Percentiles rank a stretch among this genome's conserved stretches.
Conservation (phyloP, 306 rosid species). For the Rosa multiflora region DNA sequence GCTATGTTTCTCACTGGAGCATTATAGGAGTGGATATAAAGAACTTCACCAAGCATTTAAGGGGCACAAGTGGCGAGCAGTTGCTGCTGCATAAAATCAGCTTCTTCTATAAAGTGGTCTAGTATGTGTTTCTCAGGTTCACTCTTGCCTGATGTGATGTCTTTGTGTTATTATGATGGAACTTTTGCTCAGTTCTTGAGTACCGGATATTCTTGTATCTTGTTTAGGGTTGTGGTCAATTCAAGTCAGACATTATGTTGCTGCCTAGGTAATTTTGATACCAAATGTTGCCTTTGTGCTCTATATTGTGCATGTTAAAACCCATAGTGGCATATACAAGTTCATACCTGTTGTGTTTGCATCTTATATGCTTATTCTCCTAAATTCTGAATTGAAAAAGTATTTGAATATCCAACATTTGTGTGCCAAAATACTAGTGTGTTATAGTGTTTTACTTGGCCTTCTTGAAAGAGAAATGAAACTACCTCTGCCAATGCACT, state of each 20-base stretch:
- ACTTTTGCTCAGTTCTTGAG: background rate
- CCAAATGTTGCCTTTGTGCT: background rate
- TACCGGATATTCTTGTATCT: background rate
- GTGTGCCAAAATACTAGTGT: background rate
- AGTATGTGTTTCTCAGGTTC: constrained; percentile 9
- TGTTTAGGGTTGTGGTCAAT: background rate
- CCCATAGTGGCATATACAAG: background rate
- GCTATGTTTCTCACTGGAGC: constrained; percentile 72
- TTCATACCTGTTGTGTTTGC: background rate
- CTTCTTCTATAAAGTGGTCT: background rate
- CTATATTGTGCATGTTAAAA: constrained; percentile 2
- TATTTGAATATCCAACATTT: background rate
- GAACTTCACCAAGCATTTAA: constrained; percentile 59
- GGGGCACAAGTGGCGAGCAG: constrained; percentile 44
- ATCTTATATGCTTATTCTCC: background rate
- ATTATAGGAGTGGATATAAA: constrained; percentile 65
- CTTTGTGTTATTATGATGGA: background rate
- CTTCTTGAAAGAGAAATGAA: background rate
- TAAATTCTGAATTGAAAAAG: background rate
- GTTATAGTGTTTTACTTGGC: background rate
- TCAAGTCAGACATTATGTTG: background rate
- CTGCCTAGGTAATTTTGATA: background rate
- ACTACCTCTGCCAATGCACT: background rate
- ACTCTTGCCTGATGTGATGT: constrained; percentile 15
- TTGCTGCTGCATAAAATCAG: constrained; percentile 33